Evolutionary conservation across 106 monocot species (phyloP), one percentile per base, ranked within the genome.

Genomic region (Acorus gramineus): DNA sequence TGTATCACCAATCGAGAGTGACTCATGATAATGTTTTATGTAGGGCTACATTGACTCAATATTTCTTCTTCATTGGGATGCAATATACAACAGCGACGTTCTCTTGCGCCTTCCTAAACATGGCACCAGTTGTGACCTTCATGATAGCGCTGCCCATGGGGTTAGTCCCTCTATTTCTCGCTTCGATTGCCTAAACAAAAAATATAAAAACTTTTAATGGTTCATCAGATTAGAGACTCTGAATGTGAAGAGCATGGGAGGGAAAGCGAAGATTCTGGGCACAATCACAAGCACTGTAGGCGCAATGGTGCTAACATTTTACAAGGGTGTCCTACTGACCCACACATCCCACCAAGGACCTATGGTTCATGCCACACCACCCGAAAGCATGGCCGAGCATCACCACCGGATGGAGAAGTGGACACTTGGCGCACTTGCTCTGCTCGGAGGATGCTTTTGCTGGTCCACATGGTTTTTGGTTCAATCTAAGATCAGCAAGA

Each of bases 401-500:
- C 11, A 61, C 2, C 42, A 44, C 12, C 44, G 49, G 10, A 14
- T 14, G 6, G 50, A 49, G 8, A 73, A 81, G 44, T 81, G 81
- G 81, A 78, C 74, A 47, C 4, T 83, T 5, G 93, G 93, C 2
- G 67, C 85, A 2, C 0, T 82, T 4, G 59, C 76, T 0, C 60
- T 89, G 12, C 64, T 93, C 5, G 69, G 50, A 0, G 77, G 71
- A 7, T 66, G 73, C 60, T 57, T 83, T 7, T 49, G 53, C 49
- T 89, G 80, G 83, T 80, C 83, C 2, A 70, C 66, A 2, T 93
- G 93, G 93, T 89, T 93, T 52, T 56, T 89, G 3, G 47, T 93
- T 7, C 93, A 93, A 49, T 64, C 85, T 6, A 82, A 60, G 52
- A 57, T 78, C 5, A 56, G 49, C 53, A 81, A 83, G 71, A 75